Evolutionary conservation across 2,329 filamentous ascomycete species (phyloP), one percentile per base, ranked within the genome.

Genomic region (Colletotrichum neosansevieriae): DNA sequence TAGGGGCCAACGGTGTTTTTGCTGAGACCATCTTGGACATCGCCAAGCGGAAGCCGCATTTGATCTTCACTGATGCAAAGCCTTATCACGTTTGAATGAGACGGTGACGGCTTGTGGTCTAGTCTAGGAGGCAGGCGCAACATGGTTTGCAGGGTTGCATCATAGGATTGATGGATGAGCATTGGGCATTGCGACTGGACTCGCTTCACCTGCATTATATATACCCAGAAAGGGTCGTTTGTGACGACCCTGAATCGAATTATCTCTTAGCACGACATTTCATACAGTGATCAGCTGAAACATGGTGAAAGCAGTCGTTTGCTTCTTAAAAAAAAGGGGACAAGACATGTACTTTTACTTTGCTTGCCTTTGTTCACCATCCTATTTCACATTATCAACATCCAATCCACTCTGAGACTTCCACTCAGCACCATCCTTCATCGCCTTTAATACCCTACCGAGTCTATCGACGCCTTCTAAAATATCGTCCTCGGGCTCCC

Each of bases 1-100:
- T 38, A 82, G 80, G 94, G 96, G 96, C 96, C 11, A 99, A 99
- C 74, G 96, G 94, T 1, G 94, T 99, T 11, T 98, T 97, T 80
- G 94, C 95, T 13, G 91, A 94, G 78, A 97, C 94, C 0, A 93
- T 99, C 51, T 82, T 99, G 58, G 94, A 98, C 81, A 77, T 99
- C 59, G 96, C 94, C 1, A 91, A 91, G 79, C 84, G 95, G 77
- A 97, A 97, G 79, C 96, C 96, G 3, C 88, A 97, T 79, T 78
- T 98, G 73, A 86, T 98, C 44, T 97, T 98, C 13, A 79, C 87
- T 54, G 89, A 88, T 0, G 85, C 84, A 3, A 80, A 85, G 71
- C 82, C 89, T 34, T 93, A 92, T 76, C 80, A 83, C 69, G 79
- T 85, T 44, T 85, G 68, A 78, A 42, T 10, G 12, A 29, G 21